Evolutionary conservation across 2,329 filamentous ascomycete species (phyloP), one percentile per base, ranked within the genome.

Genomic region (Aspergillus awamori): DNA sequence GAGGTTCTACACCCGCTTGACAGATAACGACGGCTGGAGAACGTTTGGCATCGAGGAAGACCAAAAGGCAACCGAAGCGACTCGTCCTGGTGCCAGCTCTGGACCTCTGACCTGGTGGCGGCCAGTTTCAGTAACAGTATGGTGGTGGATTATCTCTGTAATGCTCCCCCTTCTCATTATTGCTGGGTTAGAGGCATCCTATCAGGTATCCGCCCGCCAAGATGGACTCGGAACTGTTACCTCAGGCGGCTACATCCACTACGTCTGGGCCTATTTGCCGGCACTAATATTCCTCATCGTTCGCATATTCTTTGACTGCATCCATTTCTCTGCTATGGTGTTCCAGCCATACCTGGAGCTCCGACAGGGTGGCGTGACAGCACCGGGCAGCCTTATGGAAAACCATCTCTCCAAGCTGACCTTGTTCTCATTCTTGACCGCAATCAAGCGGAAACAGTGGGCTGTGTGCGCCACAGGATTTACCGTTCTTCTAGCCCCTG

Each of bases 361-460:
- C 17, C 54, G 56, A 8, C 55, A 55, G 8, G 62, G 62, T 17
- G 57, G 30, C 4, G 58, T 59, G 39, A 49, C 60, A 0, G 38
- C 63, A 38, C 48, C 62, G 7, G 57, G 52, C 24, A 65, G 58
- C n/a, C 60, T 69, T 15, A 59, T 66, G 26, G 62, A 67, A 28
- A 65, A 68, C 20, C 63, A 68, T 11, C 62, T 66, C 6, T 59
- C 63, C 30, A 67, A 68, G 43, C 49, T 68, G 7, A 59, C 79
- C 30, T 79, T 77, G 59, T 86, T 87, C 3, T 80, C 83, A 61
- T 83, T 81, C 63, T 87, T 87, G 76, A 88, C 83, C 8, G 79
- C 77, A 0, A 48, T 69, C 26, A 17, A 26, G 17, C 24, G 47
- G 5, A 13, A n/a, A 39, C 39, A 66, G 66, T 41, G 41, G 45